These are phyloP conservation scores for Remersonia thermophila DNA, from an alignment of 2,329 filamentous ascomycete genomes.

Conservation along the genomic window DNA sequence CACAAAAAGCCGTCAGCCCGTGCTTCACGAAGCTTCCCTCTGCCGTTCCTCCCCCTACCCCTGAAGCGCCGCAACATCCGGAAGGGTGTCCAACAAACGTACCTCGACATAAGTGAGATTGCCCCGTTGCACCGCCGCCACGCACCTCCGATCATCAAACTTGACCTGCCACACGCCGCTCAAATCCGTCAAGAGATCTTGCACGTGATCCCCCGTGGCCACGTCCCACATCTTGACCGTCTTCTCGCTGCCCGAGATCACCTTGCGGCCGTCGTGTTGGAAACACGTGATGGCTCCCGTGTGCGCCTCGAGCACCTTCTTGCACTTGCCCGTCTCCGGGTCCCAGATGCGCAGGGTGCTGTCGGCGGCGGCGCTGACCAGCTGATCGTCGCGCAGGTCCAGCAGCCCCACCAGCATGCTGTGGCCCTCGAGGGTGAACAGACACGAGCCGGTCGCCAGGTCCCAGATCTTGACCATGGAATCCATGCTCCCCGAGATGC, in stretches of 20 bases:
- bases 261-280: conserved; percentile 92
- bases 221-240: conserved; percentile 99
- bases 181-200: conserved; percentile 83
- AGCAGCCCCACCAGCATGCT: conserved; percentile 82
- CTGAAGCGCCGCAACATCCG: no score
- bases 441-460: conserved; percentile 67
- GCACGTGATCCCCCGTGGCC: conserved; percentile 77
- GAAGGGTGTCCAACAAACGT: conserved; percentile 21
- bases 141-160: conserved; percentile 89
- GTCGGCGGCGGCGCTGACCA: conserved; percentile 91
- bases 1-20: neutral
- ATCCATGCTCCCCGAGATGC: conserved; percentile 98
- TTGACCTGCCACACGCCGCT: conserved; percentile 99
- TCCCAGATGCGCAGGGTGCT: conserved; percentile 96
- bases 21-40: no score
- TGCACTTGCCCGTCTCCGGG: conserved; percentile 81
- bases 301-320: conserved; percentile 80
- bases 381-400: conserved; percentile 75
- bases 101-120: conserved; percentile 93
- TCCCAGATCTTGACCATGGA: conserved; percentile 98
- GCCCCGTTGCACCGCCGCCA: conserved; percentile 90
- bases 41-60: no score
- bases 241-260: conserved; percentile 90
- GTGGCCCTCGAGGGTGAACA: conserved; percentile 88
- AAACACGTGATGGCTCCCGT: conserved; percentile 98